Evolutionary conservation across 306 rosid species (phyloP), one percentile per base, ranked within the genome.

Genomic region (Cucumis sativus): DNA sequence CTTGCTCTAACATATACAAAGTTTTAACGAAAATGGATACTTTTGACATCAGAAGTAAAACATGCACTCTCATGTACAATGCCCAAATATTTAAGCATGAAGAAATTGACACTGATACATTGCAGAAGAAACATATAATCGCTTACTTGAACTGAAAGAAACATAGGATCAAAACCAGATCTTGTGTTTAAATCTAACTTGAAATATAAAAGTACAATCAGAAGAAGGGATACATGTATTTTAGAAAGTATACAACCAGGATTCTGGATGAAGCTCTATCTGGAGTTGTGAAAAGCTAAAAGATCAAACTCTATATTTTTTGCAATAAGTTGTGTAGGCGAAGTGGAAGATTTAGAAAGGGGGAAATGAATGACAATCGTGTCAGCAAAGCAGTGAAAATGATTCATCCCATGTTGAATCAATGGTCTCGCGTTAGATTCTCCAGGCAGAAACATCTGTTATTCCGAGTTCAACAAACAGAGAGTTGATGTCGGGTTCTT

Each of bases 401-500:
- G 35, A 47, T 23, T 8, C 6, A 7, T 14, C 23, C 77, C 35
- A 47, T 78, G 21, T 11, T n/a, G 60, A 17, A 59, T 21, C 39
- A 68, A 78, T 49, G 13, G 18, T 21, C 64, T 6, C 28, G 30
- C 56, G 52, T 86, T 84, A 90, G 73, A 82, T 65, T 68, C 87
- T 84, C 57, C 49, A 60, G 74, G 92, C 87, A 79, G 92, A 88
- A 59, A 37, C 39, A 47, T 82, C 84, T 45, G 90, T 54, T 9
- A 95, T 88, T 70, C 97, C 99, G 14, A 92, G 89, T 74, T 91
- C 87, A 71, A 80, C 82, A 64, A 84, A 90, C 30, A 90, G 91
- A 67, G 96, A 75, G 37, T 74, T 87, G 81, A 91, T 78, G 80
- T 87, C 79, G 28, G 89, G 88, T 83, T 95, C 97, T 86, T 86